A percentile compares a stretch with the other conserved stretches of the same genome.
Conservation (phyloP, 768 basidiomycete genomes). For the Mycena crocata region DNA sequence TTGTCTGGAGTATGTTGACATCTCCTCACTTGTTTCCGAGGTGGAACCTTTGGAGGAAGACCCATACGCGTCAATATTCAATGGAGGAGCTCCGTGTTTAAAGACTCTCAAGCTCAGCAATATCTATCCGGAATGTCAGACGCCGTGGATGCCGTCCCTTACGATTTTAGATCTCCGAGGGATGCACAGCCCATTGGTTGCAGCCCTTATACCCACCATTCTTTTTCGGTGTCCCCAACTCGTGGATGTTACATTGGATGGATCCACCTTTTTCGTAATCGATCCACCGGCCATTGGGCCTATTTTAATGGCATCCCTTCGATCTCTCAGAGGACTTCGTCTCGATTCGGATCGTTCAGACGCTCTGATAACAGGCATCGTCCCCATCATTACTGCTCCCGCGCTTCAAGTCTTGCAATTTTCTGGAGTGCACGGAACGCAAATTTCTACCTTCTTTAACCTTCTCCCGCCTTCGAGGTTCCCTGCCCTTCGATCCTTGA, state of each 20-base stretch:
- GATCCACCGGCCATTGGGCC: background rate
- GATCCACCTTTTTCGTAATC: background rate
- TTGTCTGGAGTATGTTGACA: slow-evolving; percentile 17
- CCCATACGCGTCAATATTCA: background rate
- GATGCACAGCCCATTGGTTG: background rate
- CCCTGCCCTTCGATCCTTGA: slow-evolving; percentile 6
- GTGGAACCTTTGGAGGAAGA: background rate
- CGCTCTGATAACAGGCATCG: background rate
- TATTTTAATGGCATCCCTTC: slow-evolving; percentile 1
- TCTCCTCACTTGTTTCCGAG: background rate
- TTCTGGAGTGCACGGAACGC: background rate
- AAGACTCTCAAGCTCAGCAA: slow-evolving; percentile 9
- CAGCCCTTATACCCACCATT: background rate
- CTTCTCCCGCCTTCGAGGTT: background rate
- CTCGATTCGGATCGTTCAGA: background rate
- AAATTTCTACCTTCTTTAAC: slow-evolving; percentile 12
- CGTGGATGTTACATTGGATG: slow-evolving; percentile 13
- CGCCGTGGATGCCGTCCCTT: background rate
- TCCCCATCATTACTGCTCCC: background rate
- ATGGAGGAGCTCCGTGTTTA: slow-evolving; percentile 9
- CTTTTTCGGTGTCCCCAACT: background rate
- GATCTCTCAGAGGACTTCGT: slow-evolving; percentile 3
- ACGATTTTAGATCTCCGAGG: slow-evolving; percentile 9
- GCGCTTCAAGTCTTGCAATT: slow-evolving; percentile 12
- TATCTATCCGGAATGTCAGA: background rate